Base-by-base conservation (phyloP, 2,329 filamentous ascomycete species). In the Hyphodiscus sp. region DNA sequence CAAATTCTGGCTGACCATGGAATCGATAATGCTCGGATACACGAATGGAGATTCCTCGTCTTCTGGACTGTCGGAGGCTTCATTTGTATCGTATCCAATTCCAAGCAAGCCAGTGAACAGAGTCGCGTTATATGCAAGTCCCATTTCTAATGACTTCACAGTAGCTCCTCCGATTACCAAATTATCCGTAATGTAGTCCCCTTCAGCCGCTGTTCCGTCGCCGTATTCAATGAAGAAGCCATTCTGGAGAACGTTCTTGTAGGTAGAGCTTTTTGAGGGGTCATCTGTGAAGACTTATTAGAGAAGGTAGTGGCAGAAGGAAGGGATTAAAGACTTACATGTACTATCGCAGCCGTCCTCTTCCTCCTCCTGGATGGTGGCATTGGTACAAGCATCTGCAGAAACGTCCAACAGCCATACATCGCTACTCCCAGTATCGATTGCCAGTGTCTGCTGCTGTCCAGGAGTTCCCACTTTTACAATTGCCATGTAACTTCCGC, bases 381-480 rank as follows among this genome's bases (percentile, higher is more conserved):
- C 8, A 26, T 47, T 45, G 5, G 49, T 58, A 54, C 65, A 68
- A 8, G 63, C 43, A 18, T 20, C 58, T 49, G 54, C 61, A 65
- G 42, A 69, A 67, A 55, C 77, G 69, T 43, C 50, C 13, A 66
- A 30, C 3, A 83, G 66, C 81, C 81, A 85, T 1, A 80, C 76
- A 63, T 85, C 82, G 61, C 77, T 82, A 64, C 78, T 82, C 16
- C 82, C 82, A 10, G 82, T 85, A 65, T 85, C 82, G 56, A 85
- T 71, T 43, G 78, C 71, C 61, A 85, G 71, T 50, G 68, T 73
- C 42, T 83, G 66, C 3, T 67, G 66, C 65, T 85, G 82, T 0
- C 74, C 69, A 0, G 82, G 82, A 0, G 79, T 82, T 52, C 82
- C 82, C 46, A 85, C 68, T 20, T 70, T 67, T 45, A 85, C 74